Conservation (phyloP, 2,329 filamentous ascomycete genomes). For the Phyllosticta citriasiana region DNA sequence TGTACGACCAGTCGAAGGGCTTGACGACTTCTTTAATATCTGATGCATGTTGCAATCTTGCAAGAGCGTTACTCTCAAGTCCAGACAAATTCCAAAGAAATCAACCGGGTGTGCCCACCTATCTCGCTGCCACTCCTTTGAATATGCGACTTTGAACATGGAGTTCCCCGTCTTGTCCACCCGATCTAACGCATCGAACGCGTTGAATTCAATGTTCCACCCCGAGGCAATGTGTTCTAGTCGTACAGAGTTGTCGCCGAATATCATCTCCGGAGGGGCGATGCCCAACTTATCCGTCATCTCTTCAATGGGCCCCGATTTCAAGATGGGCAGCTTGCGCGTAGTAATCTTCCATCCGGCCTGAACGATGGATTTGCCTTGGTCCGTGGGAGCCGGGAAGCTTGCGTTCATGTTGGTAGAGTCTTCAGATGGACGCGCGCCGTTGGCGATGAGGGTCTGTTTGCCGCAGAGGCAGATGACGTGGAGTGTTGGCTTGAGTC, state of each 20-base stretch:
- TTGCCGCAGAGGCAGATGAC: not conserved
- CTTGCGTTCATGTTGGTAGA: not conserved
- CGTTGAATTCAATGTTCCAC: constrained; percentile 74
- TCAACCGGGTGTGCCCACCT: constrained; percentile 24
- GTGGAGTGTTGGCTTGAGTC: not conserved
- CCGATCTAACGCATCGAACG: constrained; percentile 74
- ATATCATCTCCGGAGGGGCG: constrained; percentile 96
- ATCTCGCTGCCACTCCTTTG: constrained; percentile 72
- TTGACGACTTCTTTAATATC: constrained; percentile 90
- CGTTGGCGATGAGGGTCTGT: not conserved
- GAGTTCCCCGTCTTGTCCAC: constrained; percentile 89
- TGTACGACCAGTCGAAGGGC: constrained; percentile 98
- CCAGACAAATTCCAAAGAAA: constrained; percentile 2
- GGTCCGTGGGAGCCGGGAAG: constrained; percentile 13
- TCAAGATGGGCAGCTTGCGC: constrained; percentile 89
- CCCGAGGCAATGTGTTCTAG: constrained; percentile 64
- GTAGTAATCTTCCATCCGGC: constrained; percentile 63
- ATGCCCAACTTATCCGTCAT: constrained; percentile 74
- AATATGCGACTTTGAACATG: constrained; percentile 92
- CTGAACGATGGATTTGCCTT: constrained; percentile 26
- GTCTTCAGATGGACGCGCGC: not conserved
- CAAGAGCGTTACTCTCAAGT: not conserved
- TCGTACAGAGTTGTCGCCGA: constrained; percentile 81
- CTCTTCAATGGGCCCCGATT: constrained; percentile 77
- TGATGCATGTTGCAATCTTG: constrained; percentile 65